These are phyloP conservation scores for Candida sanyaensis DNA, from an alignment of 1,139 yeast species.

Conservation along the genomic window DNA sequence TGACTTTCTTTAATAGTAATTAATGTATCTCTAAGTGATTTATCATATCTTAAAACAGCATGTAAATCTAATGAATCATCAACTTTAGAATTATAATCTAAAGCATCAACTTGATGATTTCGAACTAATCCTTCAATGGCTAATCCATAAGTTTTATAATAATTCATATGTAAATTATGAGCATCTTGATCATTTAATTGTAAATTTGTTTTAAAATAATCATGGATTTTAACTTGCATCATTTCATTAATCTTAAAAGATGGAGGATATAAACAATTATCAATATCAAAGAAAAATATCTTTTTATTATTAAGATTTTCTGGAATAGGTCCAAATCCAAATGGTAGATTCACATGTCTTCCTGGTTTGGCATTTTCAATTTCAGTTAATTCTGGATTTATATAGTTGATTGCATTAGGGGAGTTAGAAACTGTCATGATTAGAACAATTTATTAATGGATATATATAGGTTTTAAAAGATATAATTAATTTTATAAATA, in stretches of 20 bases:
- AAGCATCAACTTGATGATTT: slow-evolving; percentile 79
- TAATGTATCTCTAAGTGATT: slow-evolving; percentile 52
- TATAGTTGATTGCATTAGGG: slow-evolving; percentile 16
- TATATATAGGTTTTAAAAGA: no score
- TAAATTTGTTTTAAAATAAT: slow-evolving; percentile 70
- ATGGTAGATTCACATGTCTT: slow-evolving; percentile 39
- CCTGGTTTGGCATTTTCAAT: slow-evolving; percentile 27
- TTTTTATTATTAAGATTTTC: slow-evolving; percentile 27
- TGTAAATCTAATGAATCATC: slow-evolving; percentile 92
- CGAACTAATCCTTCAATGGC: slow-evolving; percentile 88
- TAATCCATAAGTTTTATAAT: slow-evolving; percentile 85
- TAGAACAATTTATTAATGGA: neutral
- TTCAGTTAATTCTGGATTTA: slow-evolving; percentile 24
- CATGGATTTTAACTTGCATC: slow-evolving; percentile 85
- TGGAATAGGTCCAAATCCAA: slow-evolving; percentile 51
- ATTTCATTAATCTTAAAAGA: slow-evolving; percentile 77
- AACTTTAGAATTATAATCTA: slow-evolving; percentile 83
- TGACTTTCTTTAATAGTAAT: slow-evolving; percentile 40
- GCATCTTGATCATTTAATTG: slow-evolving; percentile 76
- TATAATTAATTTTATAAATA: no score
- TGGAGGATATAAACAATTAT: slow-evolving; percentile 81
- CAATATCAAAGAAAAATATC: slow-evolving; percentile 88
- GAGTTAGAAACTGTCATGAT: slow-evolving; percentile 8
- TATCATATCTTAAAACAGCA: slow-evolving; percentile 64
- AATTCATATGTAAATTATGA: slow-evolving; percentile 62